phyloP scores from a whole-genome alignment of 2,329 filamentous ascomycete genomes.

The Raffaelea ambrosiae region DNA sequence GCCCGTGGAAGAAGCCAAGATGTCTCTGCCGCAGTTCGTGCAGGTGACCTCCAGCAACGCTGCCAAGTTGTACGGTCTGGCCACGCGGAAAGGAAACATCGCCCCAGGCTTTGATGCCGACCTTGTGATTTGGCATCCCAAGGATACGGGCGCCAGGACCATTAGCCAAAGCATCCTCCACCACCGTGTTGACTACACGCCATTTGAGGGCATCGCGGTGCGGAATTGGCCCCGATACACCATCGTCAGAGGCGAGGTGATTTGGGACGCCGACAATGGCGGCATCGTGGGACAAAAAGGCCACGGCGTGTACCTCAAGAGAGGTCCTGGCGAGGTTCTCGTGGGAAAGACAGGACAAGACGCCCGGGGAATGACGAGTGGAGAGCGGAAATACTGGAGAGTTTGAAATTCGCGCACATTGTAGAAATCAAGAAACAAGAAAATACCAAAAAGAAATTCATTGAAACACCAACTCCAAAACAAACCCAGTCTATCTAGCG shows the following conservation, averaged over 20 bases:
- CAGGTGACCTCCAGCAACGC: constrained; percentile 45
- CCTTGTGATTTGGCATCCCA: constrained; percentile 49
- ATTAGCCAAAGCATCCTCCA: constrained; percentile 41
- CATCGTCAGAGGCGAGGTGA: constrained; percentile 45
- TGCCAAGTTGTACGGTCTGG: constrained; percentile 48
- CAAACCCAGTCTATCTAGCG: too few relatives aligned
- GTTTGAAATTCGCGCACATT: too few relatives aligned
- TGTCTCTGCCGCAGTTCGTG: constrained; percentile 41
- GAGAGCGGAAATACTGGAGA: neutral
- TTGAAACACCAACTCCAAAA: too few relatives aligned
- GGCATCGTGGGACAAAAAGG: constrained; percentile 39
- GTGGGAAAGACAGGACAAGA: neutral
- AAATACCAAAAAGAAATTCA: too few relatives aligned
- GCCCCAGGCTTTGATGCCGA: constrained; percentile 47
- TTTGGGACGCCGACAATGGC: constrained; percentile 45
- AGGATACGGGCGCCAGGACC: constrained; percentile 13
- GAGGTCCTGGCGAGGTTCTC: constrained; percentile 15
- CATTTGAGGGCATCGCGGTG: constrained; percentile 48
- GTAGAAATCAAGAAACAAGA: too few relatives aligned
- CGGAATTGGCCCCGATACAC: constrained; percentile 55
- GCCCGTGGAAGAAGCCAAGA: constrained; percentile 14
- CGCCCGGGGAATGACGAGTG: neutral
- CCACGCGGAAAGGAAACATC: constrained; percentile 38
- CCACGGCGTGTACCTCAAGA: constrained; percentile 38
- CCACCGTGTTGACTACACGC: constrained; percentile 55